Evolutionary conservation across 164 flowering plant species (phyloP), one percentile per base, ranked within the genome.

Genomic region (Euptelea pleiosperma): DNA sequence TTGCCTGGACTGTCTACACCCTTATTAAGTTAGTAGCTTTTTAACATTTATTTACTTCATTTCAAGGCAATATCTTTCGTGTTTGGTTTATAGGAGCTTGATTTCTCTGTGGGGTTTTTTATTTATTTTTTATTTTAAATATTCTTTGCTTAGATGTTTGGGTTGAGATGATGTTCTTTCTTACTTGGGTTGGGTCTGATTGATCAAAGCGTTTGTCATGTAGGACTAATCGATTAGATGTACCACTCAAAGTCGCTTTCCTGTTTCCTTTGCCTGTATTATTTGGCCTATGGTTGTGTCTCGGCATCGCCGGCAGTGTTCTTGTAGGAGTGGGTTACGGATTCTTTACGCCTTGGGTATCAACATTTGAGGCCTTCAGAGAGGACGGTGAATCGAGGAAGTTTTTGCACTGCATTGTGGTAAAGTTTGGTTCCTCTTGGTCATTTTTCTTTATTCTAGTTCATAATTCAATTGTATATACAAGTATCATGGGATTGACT

Each of bases 351-450:
- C 98, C 98, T 24, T 92, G 92, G 96, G 74, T 92, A 52, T 81
- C 96, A 1, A 52, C 96, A 57, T 89, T 92, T 65, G 98, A 92
- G 66, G 96, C 96, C 62, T 92, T 89, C 61, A 76, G 96, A 54
- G 76, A 73, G 25, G 89, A 79, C 2, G 61, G 75, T 62, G 85
- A 78, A 29, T 71, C 70, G 58, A 70, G 75, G 65, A 92, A 75
- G 55, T 81, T 84, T 69, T 59, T 25, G 56, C 98, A 89, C 40
- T 76, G 91, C 76, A 37, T 89, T 69, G 91, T 87, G 89, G 98
- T 89, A 86, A 42, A 3, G 16, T 21, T 47, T 61, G 3, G 4
- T 52, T 53, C 28, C 31, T 24, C 28, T 30, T 25, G 46, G 24
- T 40, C 14, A 52, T n/a, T 30, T 44, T 25, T 1, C 51, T 21